Percentiles rank a stretch among this genome's conserved stretches.
Evolutionary conservation across 805 yeast species (phyloP).

Genomic region (Wickerhamiella azyma): DNA sequence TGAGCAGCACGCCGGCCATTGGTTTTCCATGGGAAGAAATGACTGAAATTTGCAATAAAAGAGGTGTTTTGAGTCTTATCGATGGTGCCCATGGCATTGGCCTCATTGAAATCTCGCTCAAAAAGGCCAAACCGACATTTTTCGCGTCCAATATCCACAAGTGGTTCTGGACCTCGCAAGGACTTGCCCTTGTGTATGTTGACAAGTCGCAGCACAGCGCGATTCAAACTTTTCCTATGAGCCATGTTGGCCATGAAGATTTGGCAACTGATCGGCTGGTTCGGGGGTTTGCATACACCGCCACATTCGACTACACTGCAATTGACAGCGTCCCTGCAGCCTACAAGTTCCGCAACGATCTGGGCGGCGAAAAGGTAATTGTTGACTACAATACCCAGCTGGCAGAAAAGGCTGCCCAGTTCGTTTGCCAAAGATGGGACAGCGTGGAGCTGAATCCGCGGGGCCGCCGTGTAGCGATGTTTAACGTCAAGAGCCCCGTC

Average conservation of each 20-base stretch:
- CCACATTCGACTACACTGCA: slow-evolving; percentile 37
- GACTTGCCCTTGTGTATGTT: slow-evolving; percentile 47
- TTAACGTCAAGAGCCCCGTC: slow-evolving; percentile 31
- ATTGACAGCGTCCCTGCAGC: slow-evolving; percentile 35
- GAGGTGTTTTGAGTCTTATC: slow-evolving; percentile 39
- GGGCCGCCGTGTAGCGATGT: slow-evolving; percentile 31
- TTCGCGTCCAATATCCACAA: slow-evolving; percentile 52
- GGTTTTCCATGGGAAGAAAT: slow-evolving; percentile 41
- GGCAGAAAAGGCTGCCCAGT: slow-evolving; percentile 21
- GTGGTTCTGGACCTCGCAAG: slow-evolving; percentile 49
- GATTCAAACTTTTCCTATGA: slow-evolving; percentile 44
- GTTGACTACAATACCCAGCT: slow-evolving; percentile 34
- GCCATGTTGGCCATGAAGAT: slow-evolving; percentile 8
- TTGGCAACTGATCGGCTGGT: slow-evolving; percentile 18
- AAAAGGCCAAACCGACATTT: slow-evolving; percentile 39
- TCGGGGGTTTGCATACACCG: slow-evolving; percentile 37
- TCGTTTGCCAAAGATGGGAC: slow-evolving; percentile 23
- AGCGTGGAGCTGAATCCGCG: slow-evolving; percentile 28
- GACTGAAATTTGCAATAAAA: slow-evolving; percentile 32
- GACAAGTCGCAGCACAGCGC: slow-evolving; percentile 34
- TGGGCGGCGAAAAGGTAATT: slow-evolving; percentile 52
- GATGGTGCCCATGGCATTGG: slow-evolving; percentile 70
- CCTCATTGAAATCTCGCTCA: slow-evolving; percentile 18
- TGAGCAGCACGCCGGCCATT: slow-evolving; percentile 52
- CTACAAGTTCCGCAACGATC: slow-evolving; percentile 35